Base-by-base conservation (phyloP, 2,329 filamentous ascomycete species). In the Coleophoma cylindrospora region DNA sequence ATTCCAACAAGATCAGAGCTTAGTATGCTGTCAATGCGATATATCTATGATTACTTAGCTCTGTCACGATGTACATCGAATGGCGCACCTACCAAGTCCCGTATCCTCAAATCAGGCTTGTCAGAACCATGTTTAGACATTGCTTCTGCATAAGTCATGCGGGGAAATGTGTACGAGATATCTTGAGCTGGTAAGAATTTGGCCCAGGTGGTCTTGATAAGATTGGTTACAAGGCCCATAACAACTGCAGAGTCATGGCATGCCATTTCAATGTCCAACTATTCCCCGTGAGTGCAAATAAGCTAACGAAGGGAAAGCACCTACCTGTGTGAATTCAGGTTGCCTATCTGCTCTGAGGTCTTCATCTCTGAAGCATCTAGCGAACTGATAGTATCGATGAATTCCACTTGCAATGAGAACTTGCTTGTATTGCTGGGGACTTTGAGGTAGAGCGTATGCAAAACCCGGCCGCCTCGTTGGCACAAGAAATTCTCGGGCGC, bases 381-480 rank as follows among this genome's bases (percentile, higher is more conserved):
- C 95, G 70, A 96, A 90, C 62, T 99, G 94, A 68, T 86, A 95
- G 66, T 99, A 99, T 38, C 79, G 81, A 1, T 77, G 72, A 11
- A 96, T 79, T 0, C 92, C 92, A 53, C 88, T 87, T 0, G 91
- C 89, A 91, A 99, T 97, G 40, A 99, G 78, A 2, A 96, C 89
- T 71, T 99, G 94, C 71, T 99, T 99, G 66, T 97, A 99, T 67
- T 99, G 94, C 67, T 99, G 94, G 0, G 94, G 94, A 57, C 92
- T 97, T 66, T 99, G 95, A 0, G 91, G 91, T 17, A 99, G 74
- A 9, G 94, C 94, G 67, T 97, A 99, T 3, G 89, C 91, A 53
- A 84, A 73, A 0, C 89, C 90, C 1, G 76, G 77, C 34, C 77
- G 80, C 27, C 94, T 77, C 1, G 91, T 95, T 0, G 94, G 94